A percentile compares a stretch with the other conserved stretches of the same genome.
phyloP scores from a whole-genome alignment of 2,329 filamentous ascomycete genomes.

The Colletotrichum nymphaeae region DNA sequence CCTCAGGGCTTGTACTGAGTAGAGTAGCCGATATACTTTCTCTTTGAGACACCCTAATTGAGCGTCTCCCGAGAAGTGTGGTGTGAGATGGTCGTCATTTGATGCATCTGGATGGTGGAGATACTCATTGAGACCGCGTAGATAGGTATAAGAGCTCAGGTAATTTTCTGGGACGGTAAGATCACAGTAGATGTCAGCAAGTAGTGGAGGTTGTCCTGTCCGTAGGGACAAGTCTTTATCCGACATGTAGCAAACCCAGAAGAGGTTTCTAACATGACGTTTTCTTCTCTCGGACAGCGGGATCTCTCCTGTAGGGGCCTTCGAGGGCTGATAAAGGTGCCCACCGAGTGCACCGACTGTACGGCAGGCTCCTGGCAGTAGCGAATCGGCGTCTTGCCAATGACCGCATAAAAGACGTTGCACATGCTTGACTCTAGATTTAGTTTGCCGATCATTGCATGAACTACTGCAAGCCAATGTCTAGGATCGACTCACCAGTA shows the following conservation, averaged over 20 bases:
- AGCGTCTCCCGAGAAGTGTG: not conserved
- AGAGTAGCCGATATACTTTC: conserved; percentile 7
- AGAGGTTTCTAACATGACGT: conserved; percentile 36
- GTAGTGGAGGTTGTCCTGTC: conserved; percentile 38
- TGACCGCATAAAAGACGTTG: not conserved
- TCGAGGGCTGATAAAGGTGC: not conserved
- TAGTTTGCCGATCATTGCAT: not conserved
- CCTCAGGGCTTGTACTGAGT: not conserved
- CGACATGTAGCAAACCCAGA: conserved; percentile 42
- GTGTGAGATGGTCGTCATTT: not conserved
- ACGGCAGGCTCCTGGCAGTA: not conserved
- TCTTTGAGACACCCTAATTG: conserved; percentile 4
- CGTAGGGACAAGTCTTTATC: conserved; percentile 43
- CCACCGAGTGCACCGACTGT: not conserved
- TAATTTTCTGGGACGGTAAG: not conserved
- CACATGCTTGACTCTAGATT: not conserved
- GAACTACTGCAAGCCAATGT: not conserved
- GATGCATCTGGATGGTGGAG: fast-evolving
- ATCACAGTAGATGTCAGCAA: conserved; percentile 18
- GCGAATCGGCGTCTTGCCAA: conserved; percentile 12
- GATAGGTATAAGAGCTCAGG: not conserved
- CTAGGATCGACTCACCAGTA: not conserved
- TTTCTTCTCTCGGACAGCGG: not conserved
- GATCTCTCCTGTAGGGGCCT: not conserved
- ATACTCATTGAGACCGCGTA: not conserved